Evolutionary conservation across 108 stramenopile species (phyloP).

Genomic region (Skeletonema grethae): DNA sequence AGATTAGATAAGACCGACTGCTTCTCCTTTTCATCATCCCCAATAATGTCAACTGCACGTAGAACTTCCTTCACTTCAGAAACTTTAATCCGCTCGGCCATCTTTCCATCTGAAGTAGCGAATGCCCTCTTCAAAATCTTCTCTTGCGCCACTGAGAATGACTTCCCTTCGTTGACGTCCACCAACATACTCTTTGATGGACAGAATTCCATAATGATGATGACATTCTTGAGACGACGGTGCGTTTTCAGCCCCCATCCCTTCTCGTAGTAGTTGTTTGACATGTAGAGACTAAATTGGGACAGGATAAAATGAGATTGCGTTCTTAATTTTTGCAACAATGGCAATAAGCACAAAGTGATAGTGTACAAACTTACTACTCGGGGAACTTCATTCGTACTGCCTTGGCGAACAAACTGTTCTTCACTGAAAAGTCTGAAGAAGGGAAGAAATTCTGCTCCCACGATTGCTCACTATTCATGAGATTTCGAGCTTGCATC

Average conservation of each 20-base stretch:
- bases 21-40: constrained; percentile 74
- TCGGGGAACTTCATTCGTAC: constrained; percentile 79
- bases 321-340: not conserved
- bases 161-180: constrained; percentile 80
- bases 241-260: constrained; percentile 94
- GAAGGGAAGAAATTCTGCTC: constrained; percentile 94
- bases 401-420: constrained; percentile 85
- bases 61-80: constrained; percentile 90
- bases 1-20: constrained; percentile 79
- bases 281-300: constrained; percentile 58
- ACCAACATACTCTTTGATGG: constrained; percentile 64
- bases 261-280: constrained; percentile 95
- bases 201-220: constrained; percentile 94
- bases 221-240: constrained; percentile 97
- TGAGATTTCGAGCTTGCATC: constrained; percentile 32
- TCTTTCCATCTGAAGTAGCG: constrained; percentile 81
- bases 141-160: constrained; percentile 88
- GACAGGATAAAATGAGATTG: not conserved
- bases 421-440: constrained; percentile 93
- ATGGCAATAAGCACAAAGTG: not conserved
- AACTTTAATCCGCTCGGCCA: constrained; percentile 79
- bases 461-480: constrained; percentile 49
- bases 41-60: constrained; percentile 92
- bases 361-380: constrained; percentile 27
- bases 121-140: constrained; percentile 88